phyloP scores from a whole-genome alignment of 805 yeast species.

The Tanozyma kutaoensis region DNA sequence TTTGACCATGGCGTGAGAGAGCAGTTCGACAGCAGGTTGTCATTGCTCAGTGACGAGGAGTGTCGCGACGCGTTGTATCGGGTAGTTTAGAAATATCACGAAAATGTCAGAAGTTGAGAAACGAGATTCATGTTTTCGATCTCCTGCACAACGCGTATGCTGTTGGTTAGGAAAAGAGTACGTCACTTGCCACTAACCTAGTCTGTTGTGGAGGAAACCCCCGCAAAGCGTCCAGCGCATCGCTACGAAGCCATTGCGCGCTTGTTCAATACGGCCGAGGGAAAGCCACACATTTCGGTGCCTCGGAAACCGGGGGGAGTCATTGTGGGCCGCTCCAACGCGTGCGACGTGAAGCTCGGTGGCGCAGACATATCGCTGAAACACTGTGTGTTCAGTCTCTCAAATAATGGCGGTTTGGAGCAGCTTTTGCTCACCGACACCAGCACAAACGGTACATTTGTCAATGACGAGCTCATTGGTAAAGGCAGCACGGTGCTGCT shows the following conservation, averaged over 20 bases:
- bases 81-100: slow-evolving; percentile 6
- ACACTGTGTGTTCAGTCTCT: slow-evolving; percentile 42
- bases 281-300: slow-evolving; percentile 9
- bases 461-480: slow-evolving; percentile 44
- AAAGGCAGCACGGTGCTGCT: slow-evolving; percentile 34
- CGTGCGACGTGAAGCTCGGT: slow-evolving; percentile 41
- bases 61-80: slow-evolving; percentile 12
- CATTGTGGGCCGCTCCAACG: slow-evolving; percentile 41
- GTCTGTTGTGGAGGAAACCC: slow-evolving; percentile 1
- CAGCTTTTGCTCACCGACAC: too few relatives aligned
- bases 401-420: slow-evolving; percentile 18
- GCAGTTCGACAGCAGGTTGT: slow-evolving; percentile 8
- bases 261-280: slow-evolving; percentile 9
- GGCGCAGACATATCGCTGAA: slow-evolving; percentile 52
- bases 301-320: slow-evolving; percentile 13
- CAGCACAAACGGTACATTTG: slow-evolving; percentile 58
- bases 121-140: not conserved
- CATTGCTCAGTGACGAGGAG: slow-evolving; percentile 9
- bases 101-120: not conserved
- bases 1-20: slow-evolving; percentile 6
- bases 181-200: slow-evolving; percentile 2
- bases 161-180: slow-evolving; percentile 14
- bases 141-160: slow-evolving; percentile 5
- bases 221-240: slow-evolving; percentile 6
- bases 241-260: slow-evolving; percentile 5